Percentiles rank a stretch among this genome's conserved stretches.
These are phyloP conservation scores for Colletotrichum spaethianum DNA, from an alignment of 2,329 filamentous ascomycete genomes.

Conservation along the genomic window DNA sequence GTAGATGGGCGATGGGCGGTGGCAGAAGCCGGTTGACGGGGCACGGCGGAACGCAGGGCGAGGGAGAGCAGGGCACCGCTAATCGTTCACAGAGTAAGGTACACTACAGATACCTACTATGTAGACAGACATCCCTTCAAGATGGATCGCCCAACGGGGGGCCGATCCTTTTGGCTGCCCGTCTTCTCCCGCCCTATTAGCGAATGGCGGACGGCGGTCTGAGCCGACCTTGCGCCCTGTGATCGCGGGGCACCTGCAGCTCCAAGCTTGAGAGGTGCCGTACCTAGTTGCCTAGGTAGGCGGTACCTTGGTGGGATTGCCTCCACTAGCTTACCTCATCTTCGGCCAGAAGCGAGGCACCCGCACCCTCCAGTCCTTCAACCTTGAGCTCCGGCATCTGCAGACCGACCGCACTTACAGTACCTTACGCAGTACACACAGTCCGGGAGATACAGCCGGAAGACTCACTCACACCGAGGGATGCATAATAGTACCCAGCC, in stretches of 20 bases:
- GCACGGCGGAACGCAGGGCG: conserved; percentile 10
- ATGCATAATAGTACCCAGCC: neutral
- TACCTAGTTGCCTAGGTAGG: neutral
- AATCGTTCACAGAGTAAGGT: too few relatives aligned
- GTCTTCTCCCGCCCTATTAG: neutral
- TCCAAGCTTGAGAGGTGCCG: neutral
- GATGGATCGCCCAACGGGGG: neutral
- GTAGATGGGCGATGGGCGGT: conserved; percentile 19
- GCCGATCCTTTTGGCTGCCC: neutral
- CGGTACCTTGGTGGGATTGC: neutral
- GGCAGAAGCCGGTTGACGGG: neutral
- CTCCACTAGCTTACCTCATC: conserved; percentile 14
- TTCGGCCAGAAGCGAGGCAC: neutral
- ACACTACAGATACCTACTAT: neutral
- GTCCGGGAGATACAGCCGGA: neutral
- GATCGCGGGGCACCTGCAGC: conserved; percentile 23
- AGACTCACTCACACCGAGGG: conserved; percentile 6
- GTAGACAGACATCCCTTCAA: neutral
- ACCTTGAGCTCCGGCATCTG: neutral
- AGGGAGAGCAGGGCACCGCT: neutral
- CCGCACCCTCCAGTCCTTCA: neutral
- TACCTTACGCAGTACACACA: too few relatives aligned
- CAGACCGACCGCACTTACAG: too few relatives aligned
- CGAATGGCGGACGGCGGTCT: conserved; percentile 8
- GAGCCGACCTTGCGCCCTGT: conserved; percentile 2